Percentiles rank a stretch among this genome's conserved stretches.
phyloP scores from a whole-genome alignment of 345 rosid genomes.

The Hibiscus trionum region DNA sequence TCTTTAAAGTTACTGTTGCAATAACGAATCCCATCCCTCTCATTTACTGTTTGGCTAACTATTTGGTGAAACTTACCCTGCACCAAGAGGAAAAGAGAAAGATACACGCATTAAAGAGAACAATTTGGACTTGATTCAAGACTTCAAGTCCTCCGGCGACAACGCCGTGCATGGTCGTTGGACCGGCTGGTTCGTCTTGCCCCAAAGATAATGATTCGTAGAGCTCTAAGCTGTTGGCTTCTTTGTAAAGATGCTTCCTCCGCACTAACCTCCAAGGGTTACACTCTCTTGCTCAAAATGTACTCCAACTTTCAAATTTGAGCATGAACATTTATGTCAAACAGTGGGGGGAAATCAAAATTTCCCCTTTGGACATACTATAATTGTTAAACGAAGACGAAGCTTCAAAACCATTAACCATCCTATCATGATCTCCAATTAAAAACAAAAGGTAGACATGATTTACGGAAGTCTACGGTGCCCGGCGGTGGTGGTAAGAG shows the following conservation, averaged over 20 bases:
- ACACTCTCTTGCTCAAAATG: conserved; percentile 69
- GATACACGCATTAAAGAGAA: conserved; percentile 90
- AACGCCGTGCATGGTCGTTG: conserved; percentile 70
- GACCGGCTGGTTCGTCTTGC: conserved; percentile 63
- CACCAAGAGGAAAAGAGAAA: conserved; percentile 71
- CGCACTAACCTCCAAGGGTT: conserved; percentile 77
- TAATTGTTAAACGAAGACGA: not conserved
- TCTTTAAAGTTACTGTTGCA: no score
- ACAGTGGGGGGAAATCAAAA: not conserved
- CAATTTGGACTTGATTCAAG: conserved; percentile 88
- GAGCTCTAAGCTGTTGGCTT: conserved; percentile 91
- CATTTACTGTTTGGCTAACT: not conserved
- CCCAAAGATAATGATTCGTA: conserved; percentile 76
- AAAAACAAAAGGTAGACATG: conserved; percentile 27
- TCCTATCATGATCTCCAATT: conserved; percentile 14
- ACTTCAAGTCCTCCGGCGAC: conserved; percentile 91
- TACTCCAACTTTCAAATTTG: not conserved
- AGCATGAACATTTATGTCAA: not conserved
- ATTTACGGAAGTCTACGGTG: conserved; percentile 7
- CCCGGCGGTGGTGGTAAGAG: no score
- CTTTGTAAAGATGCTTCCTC: conserved; percentile 94
- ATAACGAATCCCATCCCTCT: conserved; percentile 9
- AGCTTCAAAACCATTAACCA: not conserved
- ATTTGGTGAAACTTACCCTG: conserved; percentile 46
- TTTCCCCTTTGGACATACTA: not conserved